A percentile compares a stretch with the other conserved stretches of the same genome.
Conservation (phyloP, 768 basidiomycete genomes). For the Cyclocybe aegerita region DNA sequence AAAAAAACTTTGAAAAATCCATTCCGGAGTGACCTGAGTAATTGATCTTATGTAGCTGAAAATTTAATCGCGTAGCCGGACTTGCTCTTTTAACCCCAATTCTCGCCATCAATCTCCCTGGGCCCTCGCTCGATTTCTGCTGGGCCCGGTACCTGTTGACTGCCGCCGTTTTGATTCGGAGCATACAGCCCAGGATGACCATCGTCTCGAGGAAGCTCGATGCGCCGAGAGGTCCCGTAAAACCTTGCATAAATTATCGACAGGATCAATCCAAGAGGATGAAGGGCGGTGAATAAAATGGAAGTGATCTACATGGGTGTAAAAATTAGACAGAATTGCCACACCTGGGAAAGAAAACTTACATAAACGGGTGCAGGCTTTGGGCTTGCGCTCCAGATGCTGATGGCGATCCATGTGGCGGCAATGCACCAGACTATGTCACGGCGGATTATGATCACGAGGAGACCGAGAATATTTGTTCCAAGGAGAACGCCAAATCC, state of each 20-base stretch:
- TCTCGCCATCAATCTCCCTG: slow-evolving; percentile 39
- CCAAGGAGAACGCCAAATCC: slow-evolving; percentile 69
- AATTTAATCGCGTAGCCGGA: not conserved
- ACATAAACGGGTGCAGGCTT: slow-evolving; percentile 70
- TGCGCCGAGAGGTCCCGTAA: slow-evolving; percentile 16
- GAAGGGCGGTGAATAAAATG: slow-evolving; percentile 63
- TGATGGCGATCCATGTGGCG: slow-evolving; percentile 71
- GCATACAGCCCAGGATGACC: slow-evolving; percentile 21
- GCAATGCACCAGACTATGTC: slow-evolving; percentile 79
- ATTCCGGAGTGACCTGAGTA: too few species aligned
- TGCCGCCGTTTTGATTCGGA: slow-evolving; percentile 4
- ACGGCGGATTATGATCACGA: slow-evolving; percentile 53
- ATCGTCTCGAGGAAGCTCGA: slow-evolving; percentile 22
- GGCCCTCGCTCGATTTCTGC: slow-evolving; percentile 23
- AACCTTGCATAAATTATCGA: slow-evolving; percentile 38
- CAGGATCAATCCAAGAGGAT: slow-evolving; percentile 58
- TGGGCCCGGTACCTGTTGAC: not conserved
- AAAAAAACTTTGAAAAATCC: too few species aligned
- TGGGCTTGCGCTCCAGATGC: slow-evolving; percentile 58
- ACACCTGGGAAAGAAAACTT: slow-evolving; percentile 22
- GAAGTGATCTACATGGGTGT: slow-evolving; percentile 46
- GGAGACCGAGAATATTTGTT: slow-evolving; percentile 58
- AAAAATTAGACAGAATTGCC: not conserved
- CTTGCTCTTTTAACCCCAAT: slow-evolving; percentile 14
- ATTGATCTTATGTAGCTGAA: too few species aligned